Base-by-base conservation (phyloP, 352 stramenopile genomes). In the Plasmopara halstedii region DNA sequence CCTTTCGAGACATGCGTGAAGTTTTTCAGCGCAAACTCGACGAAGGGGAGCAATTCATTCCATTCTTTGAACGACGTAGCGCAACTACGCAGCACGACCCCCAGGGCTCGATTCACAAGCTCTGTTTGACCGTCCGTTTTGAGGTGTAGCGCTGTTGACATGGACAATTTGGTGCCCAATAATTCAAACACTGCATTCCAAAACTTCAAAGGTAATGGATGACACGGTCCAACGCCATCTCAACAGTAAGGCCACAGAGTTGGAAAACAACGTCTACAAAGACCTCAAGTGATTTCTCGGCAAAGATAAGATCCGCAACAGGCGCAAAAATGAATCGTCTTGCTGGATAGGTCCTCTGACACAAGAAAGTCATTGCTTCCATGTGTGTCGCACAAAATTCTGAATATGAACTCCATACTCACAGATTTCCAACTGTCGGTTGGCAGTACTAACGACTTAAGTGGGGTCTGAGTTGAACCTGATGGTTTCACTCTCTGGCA, bases 391-490 rank as follows among this genome's bases (percentile, higher is more conserved):
- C n/a, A n/a, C n/a, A n/a, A n/a, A n/a, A n/a, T n/a, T n/a, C n/a
- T n/a, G n/a, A n/a, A n/a, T n/a, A n/a, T n/a, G n/a, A n/a, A n/a
- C n/a, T n/a, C n/a, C n/a, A n/a, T n/a, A n/a, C n/a, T n/a, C n/a
- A n/a, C n/a, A n/a, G n/a, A n/a, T n/a, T n/a, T n/a, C n/a, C n/a
- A n/a, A n/a, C n/a, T n/a, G n/a, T n/a, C n/a, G n/a, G n/a, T n/a
- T n/a, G n/a, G n/a, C n/a, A n/a, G n/a, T n/a, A n/a, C n/a, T n/a
- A n/a, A n/a, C n/a, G n/a, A n/a, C n/a, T n/a, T n/a, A n/a, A n/a
- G n/a, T n/a, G n/a, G n/a, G n/a, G n/a, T n/a, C n/a, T 33, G 33
- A 50, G 33, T 20, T 18, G 22, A 45, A 45, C 6, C 26, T 11
- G 6, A 11, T 6, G 26, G 26, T 11, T 31, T 31, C 11, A 31